A percentile compares a stretch with the other conserved stretches of the same genome.
Conservation (phyloP, 163 green algal genomes). For the Volvox carteri region DNA sequence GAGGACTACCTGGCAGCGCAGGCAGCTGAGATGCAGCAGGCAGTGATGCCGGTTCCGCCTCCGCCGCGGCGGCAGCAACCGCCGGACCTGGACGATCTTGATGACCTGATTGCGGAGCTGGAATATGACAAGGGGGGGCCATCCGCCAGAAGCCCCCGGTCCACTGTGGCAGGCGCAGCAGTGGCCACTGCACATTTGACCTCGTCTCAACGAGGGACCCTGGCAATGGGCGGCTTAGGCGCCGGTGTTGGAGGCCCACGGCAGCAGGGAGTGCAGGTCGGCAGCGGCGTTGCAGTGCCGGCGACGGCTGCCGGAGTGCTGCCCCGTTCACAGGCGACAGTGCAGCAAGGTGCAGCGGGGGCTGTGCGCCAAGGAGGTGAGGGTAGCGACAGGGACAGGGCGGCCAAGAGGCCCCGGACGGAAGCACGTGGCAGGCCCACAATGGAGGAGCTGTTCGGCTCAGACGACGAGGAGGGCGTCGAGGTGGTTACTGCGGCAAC, state of each 20-base stretch:
- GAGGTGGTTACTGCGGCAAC: not conserved
- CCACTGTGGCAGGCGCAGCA: not conserved
- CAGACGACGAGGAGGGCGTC: not conserved
- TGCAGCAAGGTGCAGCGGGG: not conserved
- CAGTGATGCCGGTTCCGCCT: not conserved
- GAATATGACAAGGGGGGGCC: not conserved
- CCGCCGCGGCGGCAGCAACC: not conserved
- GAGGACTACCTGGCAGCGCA: conserved; percentile 53
- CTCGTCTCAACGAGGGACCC: not conserved
- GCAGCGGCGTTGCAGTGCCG: too few relatives aligned
- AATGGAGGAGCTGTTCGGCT: conserved; percentile 51
- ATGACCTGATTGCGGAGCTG: not conserved
- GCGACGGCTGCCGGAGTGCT: not conserved
- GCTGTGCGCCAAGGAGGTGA: too few relatives aligned
- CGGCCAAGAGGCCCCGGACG: not conserved
- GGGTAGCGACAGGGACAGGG: too few relatives aligned
- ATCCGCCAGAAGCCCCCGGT: not conserved
- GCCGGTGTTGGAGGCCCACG: not conserved
- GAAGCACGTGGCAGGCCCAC: not conserved
- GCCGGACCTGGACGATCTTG: not conserved
- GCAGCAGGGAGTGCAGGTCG: too few relatives aligned
- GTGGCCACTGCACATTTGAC: not conserved
- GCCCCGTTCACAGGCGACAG: not conserved
- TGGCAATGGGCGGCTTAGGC: not conserved
- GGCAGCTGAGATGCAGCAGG: conserved; percentile 11